These are phyloP conservation scores for Lachnellula hyalina DNA, from an alignment of 2,329 filamentous ascomycete genomes.

Conservation along the genomic window DNA sequence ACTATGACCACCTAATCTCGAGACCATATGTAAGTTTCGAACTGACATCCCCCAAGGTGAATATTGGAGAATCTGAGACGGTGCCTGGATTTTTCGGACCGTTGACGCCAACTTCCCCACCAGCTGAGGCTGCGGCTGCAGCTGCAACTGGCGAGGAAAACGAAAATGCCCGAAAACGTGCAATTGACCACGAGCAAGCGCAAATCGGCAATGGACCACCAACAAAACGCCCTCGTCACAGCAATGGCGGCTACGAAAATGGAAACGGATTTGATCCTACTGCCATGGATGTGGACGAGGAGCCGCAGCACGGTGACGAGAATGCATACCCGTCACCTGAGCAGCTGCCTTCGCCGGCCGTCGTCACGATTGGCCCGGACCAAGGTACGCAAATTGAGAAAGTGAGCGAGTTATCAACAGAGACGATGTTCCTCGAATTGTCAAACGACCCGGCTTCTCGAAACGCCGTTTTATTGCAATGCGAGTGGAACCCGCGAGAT, in stretches of 20 bases:
- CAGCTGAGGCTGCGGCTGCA: constrained; percentile 9
- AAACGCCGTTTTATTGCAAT: constrained; percentile 59
- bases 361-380: constrained; percentile 56
- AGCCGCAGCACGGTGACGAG: constrained; percentile 41
- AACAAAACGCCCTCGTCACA: constrained; percentile 52
- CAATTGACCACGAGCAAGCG: constrained; percentile 28
- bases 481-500: constrained; percentile 63
- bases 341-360: constrained; percentile 44
- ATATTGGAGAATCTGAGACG: constrained; percentile 14
- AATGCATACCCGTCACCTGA: constrained; percentile 61
- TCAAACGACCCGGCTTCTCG: constrained; percentile 37
- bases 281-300: constrained; percentile 50
- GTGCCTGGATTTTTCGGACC: constrained; percentile 31
- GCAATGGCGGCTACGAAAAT: constrained; percentile 54
- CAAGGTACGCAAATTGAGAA: constrained; percentile 61
- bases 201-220: constrained; percentile 52
- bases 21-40: not conserved
- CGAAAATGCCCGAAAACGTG: constrained; percentile 30
- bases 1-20: not conserved
- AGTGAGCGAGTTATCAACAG: constrained; percentile 52
- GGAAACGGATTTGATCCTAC: constrained; percentile 47
- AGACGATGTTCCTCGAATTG: constrained; percentile 58
- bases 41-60: constrained; percentile 11
- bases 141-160: constrained; percentile 24
- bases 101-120: constrained; percentile 23